Evolutionary conservation across 2,329 filamentous ascomycete genomes (phyloP).

Genomic region (Phoma sp.): DNA sequence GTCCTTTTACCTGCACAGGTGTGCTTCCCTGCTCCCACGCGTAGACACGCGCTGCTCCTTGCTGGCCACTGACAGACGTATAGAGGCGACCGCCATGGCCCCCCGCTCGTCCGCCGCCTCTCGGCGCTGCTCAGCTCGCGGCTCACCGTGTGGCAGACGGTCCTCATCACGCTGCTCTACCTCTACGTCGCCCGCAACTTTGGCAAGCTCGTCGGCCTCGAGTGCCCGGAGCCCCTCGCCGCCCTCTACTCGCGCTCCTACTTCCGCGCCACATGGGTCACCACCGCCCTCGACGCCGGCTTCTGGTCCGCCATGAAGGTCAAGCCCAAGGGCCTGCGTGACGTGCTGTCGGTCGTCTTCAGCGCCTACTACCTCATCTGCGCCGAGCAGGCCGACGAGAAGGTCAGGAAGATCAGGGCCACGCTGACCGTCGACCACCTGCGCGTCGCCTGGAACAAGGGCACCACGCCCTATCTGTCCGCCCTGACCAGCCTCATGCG

Average conservation of each 20-base stretch:
- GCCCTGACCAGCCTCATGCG: conserved; percentile 75
- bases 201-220: conserved; percentile 86
- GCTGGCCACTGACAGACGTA: conserved; percentile 17
- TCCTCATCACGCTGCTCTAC: conserved; percentile 86
- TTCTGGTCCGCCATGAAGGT: conserved; percentile 99
- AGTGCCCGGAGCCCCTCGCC: conserved; percentile 89
- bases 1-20: conserved; percentile 83
- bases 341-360: conserved; percentile 83
- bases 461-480: conserved; percentile 82
- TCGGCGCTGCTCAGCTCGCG: conserved; percentile 73
- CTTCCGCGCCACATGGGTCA: conserved; percentile 95
- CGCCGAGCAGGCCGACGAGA: conserved; percentile 93
- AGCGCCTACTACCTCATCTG: conserved; percentile 90
- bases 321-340: conserved; percentile 76
- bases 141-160: conserved; percentile 87
- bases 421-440: conserved; percentile 90
- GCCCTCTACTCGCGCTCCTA: conserved; percentile 93
- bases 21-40: conserved; percentile 32
- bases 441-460: conserved; percentile 94
- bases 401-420: conserved; percentile 87
- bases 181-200: conserved; percentile 94
- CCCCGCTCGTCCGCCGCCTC: conserved; percentile 73
- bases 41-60: not conserved
- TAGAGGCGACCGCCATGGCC: conserved; percentile 87
- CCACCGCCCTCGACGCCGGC: conserved; percentile 91